Conservation (phyloP, 164 flowering plant genomes). For the Stephania yunnanensis region DNA sequence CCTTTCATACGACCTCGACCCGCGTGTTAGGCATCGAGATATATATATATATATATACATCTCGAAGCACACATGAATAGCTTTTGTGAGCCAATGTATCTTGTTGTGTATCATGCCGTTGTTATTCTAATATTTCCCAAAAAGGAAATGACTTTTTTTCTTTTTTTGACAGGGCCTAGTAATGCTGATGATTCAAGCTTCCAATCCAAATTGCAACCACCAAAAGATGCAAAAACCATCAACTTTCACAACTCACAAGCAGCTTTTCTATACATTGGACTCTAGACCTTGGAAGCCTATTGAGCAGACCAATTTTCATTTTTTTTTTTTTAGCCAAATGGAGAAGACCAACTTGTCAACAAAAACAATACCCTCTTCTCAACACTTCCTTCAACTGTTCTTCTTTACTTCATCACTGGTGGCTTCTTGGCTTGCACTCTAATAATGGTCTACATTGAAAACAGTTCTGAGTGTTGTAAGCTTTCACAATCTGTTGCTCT, state of each 20-base stretch:
- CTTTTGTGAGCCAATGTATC: too few species aligned
- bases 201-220: conserved; percentile 8
- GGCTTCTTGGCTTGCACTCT: conserved; percentile 24
- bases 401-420: conserved; percentile 22
- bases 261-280: conserved; percentile 21
- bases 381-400: conserved; percentile 27
- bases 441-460: conserved; percentile 29
- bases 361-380: conserved; percentile 21
- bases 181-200: conserved; percentile 25
- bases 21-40: too few species aligned
- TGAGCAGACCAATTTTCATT: too few species aligned
- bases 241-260: conserved; percentile 10
- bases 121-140: too few species aligned
- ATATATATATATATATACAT: background rate
- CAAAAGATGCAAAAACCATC: conserved; percentile 15
- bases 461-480: too few species aligned
- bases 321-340: too few species aligned
- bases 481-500: too few species aligned
- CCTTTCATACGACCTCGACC: too few species aligned
- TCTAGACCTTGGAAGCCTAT: conserved; percentile 23
- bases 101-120: too few species aligned
- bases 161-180: conserved; percentile 24
- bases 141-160: background rate
- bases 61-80: too few species aligned
- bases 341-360: conserved; percentile 28